Base-by-base conservation (phyloP, 371 early-diverging fungal genomes). In the Rhizomucor miehei region DNA sequence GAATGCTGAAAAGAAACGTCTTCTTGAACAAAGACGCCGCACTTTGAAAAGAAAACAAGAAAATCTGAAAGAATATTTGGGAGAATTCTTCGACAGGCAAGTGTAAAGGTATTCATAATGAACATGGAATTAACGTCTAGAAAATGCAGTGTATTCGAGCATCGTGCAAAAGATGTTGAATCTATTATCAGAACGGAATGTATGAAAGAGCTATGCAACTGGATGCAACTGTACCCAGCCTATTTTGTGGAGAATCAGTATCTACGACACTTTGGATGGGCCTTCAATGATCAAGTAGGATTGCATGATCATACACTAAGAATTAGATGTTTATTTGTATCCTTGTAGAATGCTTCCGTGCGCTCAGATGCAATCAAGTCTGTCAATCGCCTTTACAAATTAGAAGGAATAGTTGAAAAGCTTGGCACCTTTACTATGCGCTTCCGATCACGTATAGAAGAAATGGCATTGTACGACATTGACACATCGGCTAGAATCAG, bases 141-240 rank as follows among this genome's bases (percentile, higher is more conserved):
- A 12, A 34, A 23, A 13, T 46, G 1, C 65, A 88, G 90, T 21
- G 81, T 97, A 9, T 95, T 94, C 74, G 79, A 88, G 21, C 89
- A 91, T 63, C 82, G 97, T 37, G 89, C 89, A 48, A 87, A 93
- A n/a, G 98, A 97, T 69, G 87, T 87, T 1, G 93, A 93, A 55
- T 73, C 91, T 3, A 56, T 80, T 0, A 91, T 97, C 56, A 87
- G 98, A n/a, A 60, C 62, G 3, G 95, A 95, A 48, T 92, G 93
- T 60, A 67, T 92, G 2, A 77, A 75, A 43, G 90, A 88, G 37
- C 73, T 96, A 4, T 90, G 91, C 24, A 54, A 62, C 3, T 95
- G 94, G 93, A 87, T 91, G 60, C 57, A 68, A 1, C 68, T 63
- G 19, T 86, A 84, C 60, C 89, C 92, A 14, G 75, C 81, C 4